Evolutionary conservation across 352 stramenopile species (phyloP).

Genomic region (Peronospora farinosa): DNA sequence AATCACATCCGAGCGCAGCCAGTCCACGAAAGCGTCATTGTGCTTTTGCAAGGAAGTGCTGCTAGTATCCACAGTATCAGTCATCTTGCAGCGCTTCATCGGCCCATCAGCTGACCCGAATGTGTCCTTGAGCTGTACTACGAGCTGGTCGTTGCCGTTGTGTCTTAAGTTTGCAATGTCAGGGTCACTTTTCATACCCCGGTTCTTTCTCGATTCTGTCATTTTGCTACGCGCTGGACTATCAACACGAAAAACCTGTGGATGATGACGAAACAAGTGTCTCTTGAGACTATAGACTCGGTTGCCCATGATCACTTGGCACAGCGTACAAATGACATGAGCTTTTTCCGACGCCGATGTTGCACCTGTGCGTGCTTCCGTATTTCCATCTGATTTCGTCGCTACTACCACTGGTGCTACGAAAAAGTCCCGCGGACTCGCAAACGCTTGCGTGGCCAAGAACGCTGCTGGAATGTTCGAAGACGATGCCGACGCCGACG

Average conservation of each 20-base stretch:
- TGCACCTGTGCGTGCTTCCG: slow-evolving; percentile 1
- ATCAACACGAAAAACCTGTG: slow-evolving; percentile 36
- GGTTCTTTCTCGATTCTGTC: slow-evolving; percentile 13
- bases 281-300: slow-evolving; percentile 43
- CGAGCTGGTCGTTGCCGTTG: slow-evolving; percentile 5
- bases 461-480: slow-evolving; percentile 40
- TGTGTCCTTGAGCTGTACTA: slow-evolving; percentile 27
- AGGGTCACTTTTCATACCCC: slow-evolving; percentile 15
- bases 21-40: slow-evolving; percentile 38
- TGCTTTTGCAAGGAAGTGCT: slow-evolving; percentile 6
- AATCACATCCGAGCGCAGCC: slow-evolving; percentile 41
- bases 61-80: slow-evolving; percentile 5
- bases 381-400: background rate
- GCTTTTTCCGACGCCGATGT: slow-evolving; percentile 13
- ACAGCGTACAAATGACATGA: slow-evolving; percentile 43
- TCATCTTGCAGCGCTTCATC: slow-evolving; percentile 25
- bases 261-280: slow-evolving; percentile 42
- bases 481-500: slow-evolving; percentile 12
- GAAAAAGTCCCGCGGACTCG: slow-evolving; percentile 43
- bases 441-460: slow-evolving; percentile 38
- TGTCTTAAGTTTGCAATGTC: slow-evolving; percentile 8
- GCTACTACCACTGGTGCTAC: slow-evolving; percentile 13
- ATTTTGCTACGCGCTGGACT: slow-evolving; percentile 8
- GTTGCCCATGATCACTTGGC: slow-evolving; percentile 39
- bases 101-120: slow-evolving; percentile 1